phyloP scores from a whole-genome alignment of 2,329 filamentous ascomycete species.

The Aspergillus pseudoterreus region DNA sequence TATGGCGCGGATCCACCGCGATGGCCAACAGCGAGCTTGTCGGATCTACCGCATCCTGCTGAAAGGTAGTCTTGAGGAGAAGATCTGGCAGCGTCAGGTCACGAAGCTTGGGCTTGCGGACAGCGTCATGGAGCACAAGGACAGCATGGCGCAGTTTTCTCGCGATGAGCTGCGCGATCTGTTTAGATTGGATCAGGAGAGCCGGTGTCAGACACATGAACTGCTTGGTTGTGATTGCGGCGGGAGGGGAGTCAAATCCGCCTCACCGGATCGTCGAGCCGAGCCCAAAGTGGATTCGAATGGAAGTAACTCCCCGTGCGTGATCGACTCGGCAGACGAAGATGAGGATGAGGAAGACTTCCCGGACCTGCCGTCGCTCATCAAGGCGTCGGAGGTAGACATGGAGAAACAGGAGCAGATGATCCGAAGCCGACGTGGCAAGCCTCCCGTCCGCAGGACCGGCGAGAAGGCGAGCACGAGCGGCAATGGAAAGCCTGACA shows the following conservation, averaged over 20 bases:
- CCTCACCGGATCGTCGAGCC: constrained; percentile 3
- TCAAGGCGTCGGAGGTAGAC: constrained; percentile 40
- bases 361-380: constrained; percentile 28
- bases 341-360: constrained; percentile 21
- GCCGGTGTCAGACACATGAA: constrained; percentile 65
- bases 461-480: constrained; percentile 1
- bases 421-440: constrained; percentile 10
- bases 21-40: constrained; percentile 65
- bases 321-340: constrained; percentile 14
- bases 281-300: constrained; percentile 2
- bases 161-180: constrained; percentile 63
- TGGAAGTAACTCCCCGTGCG: constrained; percentile 5
- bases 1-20: constrained; percentile 70
- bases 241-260: constrained; percentile 45
- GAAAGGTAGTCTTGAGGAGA: constrained; percentile 67
- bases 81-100: constrained; percentile 70
- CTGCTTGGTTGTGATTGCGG: constrained; percentile 61
- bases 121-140: constrained; percentile 66
- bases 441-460: background rate
- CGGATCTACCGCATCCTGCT: constrained; percentile 67
- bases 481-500: constrained; percentile 2
- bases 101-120: constrained; percentile 68
- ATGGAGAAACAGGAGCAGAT: constrained; percentile 32
- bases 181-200: constrained; percentile 61
- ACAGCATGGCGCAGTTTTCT: constrained; percentile 58